phyloP scores from a whole-genome alignment of 2,329 filamentous ascomycete species.

The Dryadomyces quercivorus region DNA sequence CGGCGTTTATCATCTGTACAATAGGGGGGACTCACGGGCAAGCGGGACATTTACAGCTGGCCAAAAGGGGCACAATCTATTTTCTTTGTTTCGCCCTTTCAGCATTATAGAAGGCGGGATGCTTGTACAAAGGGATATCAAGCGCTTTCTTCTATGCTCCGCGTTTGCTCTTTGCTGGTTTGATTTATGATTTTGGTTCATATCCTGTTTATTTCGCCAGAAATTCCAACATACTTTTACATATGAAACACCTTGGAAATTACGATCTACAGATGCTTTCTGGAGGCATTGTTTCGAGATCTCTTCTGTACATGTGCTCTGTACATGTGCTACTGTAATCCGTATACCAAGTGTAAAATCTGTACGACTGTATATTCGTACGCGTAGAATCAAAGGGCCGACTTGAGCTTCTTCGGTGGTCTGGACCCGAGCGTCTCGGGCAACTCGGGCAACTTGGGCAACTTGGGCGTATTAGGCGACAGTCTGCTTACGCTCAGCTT shows the following conservation, averaged over 20 bases:
- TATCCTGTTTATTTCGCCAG: neutral
- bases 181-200: neutral
- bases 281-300: too few species aligned
- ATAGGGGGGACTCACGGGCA: neutral
- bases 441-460: too few species aligned
- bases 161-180: neutral
- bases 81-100: neutral
- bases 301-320: too few species aligned
- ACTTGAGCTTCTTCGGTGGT: too few species aligned
- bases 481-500: too few species aligned
- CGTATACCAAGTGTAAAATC: too few species aligned
- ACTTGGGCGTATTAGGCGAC: too few species aligned
- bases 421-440: too few species aligned
- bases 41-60: neutral
- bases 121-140: neutral
- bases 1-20: neutral
- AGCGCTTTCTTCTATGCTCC: too few species aligned
- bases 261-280: neutral
- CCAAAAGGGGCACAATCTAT: neutral
- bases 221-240: neutral
- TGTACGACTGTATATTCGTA: too few species aligned
- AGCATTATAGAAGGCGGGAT: neutral
- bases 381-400: too few species aligned
- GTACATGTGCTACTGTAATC: too few species aligned
- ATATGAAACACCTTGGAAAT: neutral